phyloP scores from a whole-genome alignment of 768 basidiomycete genomes.

The Russula abietina region DNA sequence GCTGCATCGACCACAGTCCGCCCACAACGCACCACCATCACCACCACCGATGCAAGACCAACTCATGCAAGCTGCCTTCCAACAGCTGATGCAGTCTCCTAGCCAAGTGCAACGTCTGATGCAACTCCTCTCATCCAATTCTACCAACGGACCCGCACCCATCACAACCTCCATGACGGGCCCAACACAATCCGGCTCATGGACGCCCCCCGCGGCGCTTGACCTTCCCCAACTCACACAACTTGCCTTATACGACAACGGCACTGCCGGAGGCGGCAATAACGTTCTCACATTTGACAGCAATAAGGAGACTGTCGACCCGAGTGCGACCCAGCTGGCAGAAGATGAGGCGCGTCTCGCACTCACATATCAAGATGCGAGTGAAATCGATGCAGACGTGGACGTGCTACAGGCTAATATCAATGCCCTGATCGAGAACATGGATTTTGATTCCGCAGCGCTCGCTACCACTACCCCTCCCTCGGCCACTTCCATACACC shows the following conservation, averaged over 20 bases:
- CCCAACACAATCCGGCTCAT: slow-evolving; percentile 11
- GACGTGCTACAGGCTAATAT: slow-evolving; percentile 63
- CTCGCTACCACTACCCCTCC: slow-evolving; percentile 24
- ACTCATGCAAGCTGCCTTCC: slow-evolving; percentile 25
- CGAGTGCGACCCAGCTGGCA: slow-evolving; percentile 31
- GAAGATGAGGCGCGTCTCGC: slow-evolving; percentile 42
- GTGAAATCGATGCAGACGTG: slow-evolving; percentile 68
- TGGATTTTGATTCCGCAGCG: slow-evolving; percentile 54
- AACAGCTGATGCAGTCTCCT: slow-evolving; percentile 29
- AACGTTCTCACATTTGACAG: slow-evolving; percentile 30
- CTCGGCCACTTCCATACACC: slow-evolving; percentile 24
- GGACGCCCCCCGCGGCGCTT: slow-evolving; percentile 23
- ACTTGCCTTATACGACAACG: slow-evolving; percentile 26
- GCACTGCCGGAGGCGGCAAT: neutral
- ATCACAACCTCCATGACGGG: slow-evolving; percentile 5
- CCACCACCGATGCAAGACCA: slow-evolving; percentile 18
- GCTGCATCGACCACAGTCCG: slow-evolving; percentile 17
- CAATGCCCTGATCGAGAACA: slow-evolving; percentile 61
- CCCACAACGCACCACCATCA: neutral
- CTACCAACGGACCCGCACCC: neutral
- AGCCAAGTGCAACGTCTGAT: slow-evolving; percentile 29
- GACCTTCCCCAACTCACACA: slow-evolving; percentile 26
- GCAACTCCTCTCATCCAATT: slow-evolving; percentile 23
- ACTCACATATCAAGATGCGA: slow-evolving; percentile 51
- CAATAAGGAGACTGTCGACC: slow-evolving; percentile 26